A percentile compares a stretch with the other conserved stretches of the same genome.
phyloP scores from a whole-genome alignment of 129 eudicot species.

The Scalesia atractyloides region DNA sequence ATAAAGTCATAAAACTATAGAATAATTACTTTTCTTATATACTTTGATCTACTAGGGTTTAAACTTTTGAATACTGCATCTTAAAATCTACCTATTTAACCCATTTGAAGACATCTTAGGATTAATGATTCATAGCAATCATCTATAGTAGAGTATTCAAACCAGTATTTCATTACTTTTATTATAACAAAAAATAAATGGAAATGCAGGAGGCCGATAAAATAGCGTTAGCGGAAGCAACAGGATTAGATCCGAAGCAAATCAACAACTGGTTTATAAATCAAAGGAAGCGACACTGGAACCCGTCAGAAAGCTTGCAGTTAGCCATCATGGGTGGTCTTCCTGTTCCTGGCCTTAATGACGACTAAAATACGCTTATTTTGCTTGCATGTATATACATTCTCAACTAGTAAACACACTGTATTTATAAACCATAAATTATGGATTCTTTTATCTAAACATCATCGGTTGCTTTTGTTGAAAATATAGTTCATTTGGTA shows the following conservation, averaged over 20 bases:
- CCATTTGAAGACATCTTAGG: no score
- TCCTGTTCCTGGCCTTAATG: constrained; percentile 46
- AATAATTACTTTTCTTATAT: no score
- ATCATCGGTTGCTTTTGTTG: not conserved
- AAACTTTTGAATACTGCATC: no score
- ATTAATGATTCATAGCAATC: no score
- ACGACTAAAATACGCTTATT: constrained; percentile 32
- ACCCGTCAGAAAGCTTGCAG: constrained; percentile 80
- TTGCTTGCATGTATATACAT: constrained; percentile 20
- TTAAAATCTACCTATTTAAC: no score
- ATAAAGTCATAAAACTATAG: no score
- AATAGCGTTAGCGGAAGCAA: constrained; percentile 61
- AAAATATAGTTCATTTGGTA: no score
- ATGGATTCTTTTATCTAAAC: not conserved
- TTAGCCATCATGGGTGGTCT: constrained; percentile 64
- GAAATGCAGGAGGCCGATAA: constrained; percentile 78
- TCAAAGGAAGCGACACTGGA: constrained; percentile 89
- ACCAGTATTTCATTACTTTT: not conserved
- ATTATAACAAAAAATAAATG: not conserved
- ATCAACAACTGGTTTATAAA: constrained; percentile 90
- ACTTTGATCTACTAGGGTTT: no score
- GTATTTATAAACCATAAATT: constrained; percentile 13
- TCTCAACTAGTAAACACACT: constrained; percentile 17
- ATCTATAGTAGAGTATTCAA: not conserved
- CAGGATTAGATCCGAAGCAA: constrained; percentile 83